Base-by-base conservation (phyloP, 164 flowering plant genomes). In the Piper betle region DNA sequence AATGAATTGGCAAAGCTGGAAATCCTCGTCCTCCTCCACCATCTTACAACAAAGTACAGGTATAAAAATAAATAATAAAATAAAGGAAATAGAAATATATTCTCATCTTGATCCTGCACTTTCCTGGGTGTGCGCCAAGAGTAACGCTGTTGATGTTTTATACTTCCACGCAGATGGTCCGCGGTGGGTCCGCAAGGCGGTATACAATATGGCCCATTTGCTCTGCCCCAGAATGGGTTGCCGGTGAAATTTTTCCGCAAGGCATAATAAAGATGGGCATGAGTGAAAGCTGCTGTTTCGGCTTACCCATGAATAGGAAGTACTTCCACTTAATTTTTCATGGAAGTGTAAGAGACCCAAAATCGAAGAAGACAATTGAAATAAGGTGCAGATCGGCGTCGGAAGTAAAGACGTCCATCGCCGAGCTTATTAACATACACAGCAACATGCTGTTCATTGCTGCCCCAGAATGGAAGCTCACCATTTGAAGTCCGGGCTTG, bases 21-120 rank as follows among this genome's bases (percentile, higher is more conserved):
- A 79, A 86, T 90, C 25, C 73, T 84, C 70, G 86, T 93, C 15
- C 75, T 93, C 7, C 69, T 93, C 33, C 99, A 93, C 74, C 99
- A 93, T 71, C 77, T 93, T 56, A 93, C 92, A 71, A 90, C 96
- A 59, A 90, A 90, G 71, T 93, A 87, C 86, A 90, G 93, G 98
- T 88, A 48, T 56, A 3, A 37, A 15, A 56, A 58, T 39, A 25
- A 25, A 25, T 25, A 25, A 25, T 25, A 25, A 25, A 25, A 25
- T 25, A 25, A 25, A 25, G 33, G 2, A 25, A 25, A 25, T 25
- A 25, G 33, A 25, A 25, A 25, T 25, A 25, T 25, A 25, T 25
- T 25, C 33, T 25, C 2, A 25, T 25, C 33, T 25, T 25, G 33
- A 25, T 25, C 33, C 33, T 25, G 1, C 33, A 25, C 52, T 60